Evolutionary conservation across 139 green algal genomes (phyloP).

Genomic region (Astrephomene gubernaculifera): DNA sequence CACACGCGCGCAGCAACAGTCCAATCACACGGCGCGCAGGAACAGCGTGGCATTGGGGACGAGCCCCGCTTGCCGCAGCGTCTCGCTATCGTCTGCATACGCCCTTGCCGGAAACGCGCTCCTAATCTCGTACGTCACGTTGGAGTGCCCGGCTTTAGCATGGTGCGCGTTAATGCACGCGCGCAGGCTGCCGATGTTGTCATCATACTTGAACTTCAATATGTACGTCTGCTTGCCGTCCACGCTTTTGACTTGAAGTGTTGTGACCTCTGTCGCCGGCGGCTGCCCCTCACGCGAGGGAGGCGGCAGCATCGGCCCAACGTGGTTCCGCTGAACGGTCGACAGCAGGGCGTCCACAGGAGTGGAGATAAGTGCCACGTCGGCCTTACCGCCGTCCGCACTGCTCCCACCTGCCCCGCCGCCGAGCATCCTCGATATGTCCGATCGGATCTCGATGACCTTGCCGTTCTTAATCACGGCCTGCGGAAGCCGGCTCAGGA

Average conservation of each 20-base stretch:
- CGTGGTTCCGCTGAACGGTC: constrained; percentile 57
- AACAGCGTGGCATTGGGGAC: constrained; percentile 70
- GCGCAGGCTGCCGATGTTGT: constrained; percentile 59
- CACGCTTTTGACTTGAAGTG: constrained; percentile 63
- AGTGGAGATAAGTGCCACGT: constrained; percentile 42
- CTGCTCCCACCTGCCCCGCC: background rate
- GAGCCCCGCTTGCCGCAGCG: constrained; percentile 56
- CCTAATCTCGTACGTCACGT: constrained; percentile 56
- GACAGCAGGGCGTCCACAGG: constrained; percentile 57
- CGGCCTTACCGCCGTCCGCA: background rate
- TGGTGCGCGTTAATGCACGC: constrained; percentile 56
- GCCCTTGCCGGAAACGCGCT: constrained; percentile 58
- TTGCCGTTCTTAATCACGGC: constrained; percentile 66
- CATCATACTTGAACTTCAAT: constrained; percentile 61
- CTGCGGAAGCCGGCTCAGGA: constrained; percentile 63
- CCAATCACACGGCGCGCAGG: constrained; percentile 39
- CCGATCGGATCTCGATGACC: constrained; percentile 56
- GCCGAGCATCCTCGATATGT: constrained; percentile 33
- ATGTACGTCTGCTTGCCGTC: constrained; percentile 70
- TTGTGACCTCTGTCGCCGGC: constrained; percentile 23
- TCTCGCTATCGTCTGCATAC: constrained; percentile 58
- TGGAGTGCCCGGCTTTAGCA: constrained; percentile 8
- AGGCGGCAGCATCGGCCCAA: constrained; percentile 56
- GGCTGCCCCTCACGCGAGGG: constrained; percentile 39
- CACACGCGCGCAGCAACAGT: background rate